A percentile compares a stretch with the other conserved stretches of the same genome.
These are phyloP conservation scores for Liriodendron chinense DNA, from an alignment of 164 flowering plant genomes.

Conservation along the genomic window DNA sequence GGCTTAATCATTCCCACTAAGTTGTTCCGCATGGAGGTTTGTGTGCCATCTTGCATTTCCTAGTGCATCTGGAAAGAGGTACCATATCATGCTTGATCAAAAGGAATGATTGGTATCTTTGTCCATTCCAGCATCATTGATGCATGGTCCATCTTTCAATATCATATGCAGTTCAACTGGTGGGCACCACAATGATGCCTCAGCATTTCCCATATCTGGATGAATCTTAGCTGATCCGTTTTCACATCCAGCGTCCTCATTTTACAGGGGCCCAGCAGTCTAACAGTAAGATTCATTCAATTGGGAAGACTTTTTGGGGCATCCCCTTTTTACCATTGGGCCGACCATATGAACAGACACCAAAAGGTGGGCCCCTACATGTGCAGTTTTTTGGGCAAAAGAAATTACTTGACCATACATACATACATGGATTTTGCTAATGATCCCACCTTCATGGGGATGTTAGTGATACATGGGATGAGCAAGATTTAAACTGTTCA, in stretches of 20 bases:
- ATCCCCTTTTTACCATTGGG: no score
- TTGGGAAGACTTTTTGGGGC: no score
- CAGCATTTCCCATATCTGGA: background rate
- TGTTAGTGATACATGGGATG: no score
- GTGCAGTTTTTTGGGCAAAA: background rate
- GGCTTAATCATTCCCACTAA: conserved; percentile 80
- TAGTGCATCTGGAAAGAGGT: background rate
- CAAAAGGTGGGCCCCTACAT: background rate
- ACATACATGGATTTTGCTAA: no score
- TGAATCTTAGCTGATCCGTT: no score
- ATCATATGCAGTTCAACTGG: background rate
- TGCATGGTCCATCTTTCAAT: background rate
- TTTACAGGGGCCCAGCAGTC: no score
- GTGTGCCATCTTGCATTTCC: conserved; percentile 9
- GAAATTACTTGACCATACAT: background rate
- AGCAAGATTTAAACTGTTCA: no score
- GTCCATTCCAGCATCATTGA: background rate
- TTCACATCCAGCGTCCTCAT: no score
- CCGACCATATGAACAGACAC: background rate
- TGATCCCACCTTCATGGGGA: no score
- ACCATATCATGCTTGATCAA: background rate
- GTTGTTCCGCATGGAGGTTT: conserved; percentile 90
- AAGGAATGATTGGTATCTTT: background rate
- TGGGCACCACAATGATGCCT: background rate
- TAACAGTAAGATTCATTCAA: no score